phyloP scores from a whole-genome alignment of 352 stramenopile species.

The Pythium insidiosum region DNA sequence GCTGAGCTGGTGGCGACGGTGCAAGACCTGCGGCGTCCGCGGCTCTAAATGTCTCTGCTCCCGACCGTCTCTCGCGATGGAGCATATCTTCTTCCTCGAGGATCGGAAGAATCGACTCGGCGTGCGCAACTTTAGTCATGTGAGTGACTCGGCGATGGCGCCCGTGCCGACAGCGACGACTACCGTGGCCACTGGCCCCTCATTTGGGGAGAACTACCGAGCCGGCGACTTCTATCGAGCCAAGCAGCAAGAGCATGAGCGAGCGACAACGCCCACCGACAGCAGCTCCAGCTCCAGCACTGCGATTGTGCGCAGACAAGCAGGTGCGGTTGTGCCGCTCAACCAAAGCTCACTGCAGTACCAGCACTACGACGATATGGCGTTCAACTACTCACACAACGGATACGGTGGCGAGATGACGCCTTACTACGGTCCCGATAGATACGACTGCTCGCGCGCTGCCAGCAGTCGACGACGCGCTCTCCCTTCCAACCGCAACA shows the following conservation, averaged over 20 bases:
- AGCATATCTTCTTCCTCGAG: conserved; percentile 79
- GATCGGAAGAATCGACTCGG: conserved; percentile 77
- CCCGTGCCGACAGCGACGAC: conserved; percentile 16
- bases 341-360: conserved; percentile 18
- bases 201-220: conserved; percentile 20
- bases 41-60: conserved; percentile 61
- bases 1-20: conserved; percentile 60
- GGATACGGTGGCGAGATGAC: not conserved
- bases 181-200: conserved; percentile 27
- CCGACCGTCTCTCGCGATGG: conserved; percentile 57
- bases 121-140: conserved; percentile 70
- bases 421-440: not conserved
- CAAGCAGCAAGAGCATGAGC: conserved; percentile 5
- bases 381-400: not conserved
- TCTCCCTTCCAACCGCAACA: conserved; percentile 1
- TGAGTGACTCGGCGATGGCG: conserved; percentile 56
- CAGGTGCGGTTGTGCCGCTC: conserved; percentile 32
- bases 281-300: conserved; percentile 5
- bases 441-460: conserved; percentile 3
- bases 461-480: conserved; percentile 1
- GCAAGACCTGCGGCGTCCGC: conserved; percentile 49
- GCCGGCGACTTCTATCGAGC: conserved; percentile 17
- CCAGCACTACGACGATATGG: conserved; percentile 1
- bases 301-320: conserved; percentile 47
- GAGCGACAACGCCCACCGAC: not conserved